Evolutionary conservation across 192 early-diverging fungal species (phyloP), one percentile per base, ranked within the genome.

Genomic region (Coemansia interrupta): DNA sequence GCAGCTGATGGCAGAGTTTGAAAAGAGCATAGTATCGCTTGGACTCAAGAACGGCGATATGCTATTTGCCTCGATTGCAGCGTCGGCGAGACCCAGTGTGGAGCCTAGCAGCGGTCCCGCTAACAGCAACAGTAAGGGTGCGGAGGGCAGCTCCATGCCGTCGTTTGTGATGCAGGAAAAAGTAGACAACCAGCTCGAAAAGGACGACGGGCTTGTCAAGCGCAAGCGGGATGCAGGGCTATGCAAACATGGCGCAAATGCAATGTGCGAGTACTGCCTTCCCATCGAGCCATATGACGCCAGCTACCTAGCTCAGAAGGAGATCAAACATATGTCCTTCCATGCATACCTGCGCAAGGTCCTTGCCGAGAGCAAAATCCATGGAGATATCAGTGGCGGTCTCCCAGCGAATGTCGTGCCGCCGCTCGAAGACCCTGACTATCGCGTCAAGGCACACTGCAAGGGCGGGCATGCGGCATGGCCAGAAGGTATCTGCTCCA

Each of bases 251-350:
- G 68, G 64, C 2, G 50, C 58, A 50, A 58, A 60, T 12, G 57
- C 51, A 29, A 80, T 80, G 78, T 82, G 73, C 63, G 70, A 68
- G 24, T 72, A 68, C 53, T 68, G 67, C 54, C 39, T 58, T 63
- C 65, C 73, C 10, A 61, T 70, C 0, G 61, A 96, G 82, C 96
- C 96, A 14, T 99, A 84, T 60, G 95, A 99, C 62, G 42, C 82
- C 2, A 83, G 68, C n/a, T 97, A 95, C 58, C 64, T 97, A 42
- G 90, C 89, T 29, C 79, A 90, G 62, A 87, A 97, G 64, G 87
- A 87, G 64, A 96, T 99, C 62, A 99, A 99, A 71, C 95, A 96
- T 69, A 89, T 97, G 89, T 93, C 93, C 15, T 97, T 95, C 61
- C 93, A 97, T 56, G 83, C 92, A 5, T 92, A 95, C 67, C 68